Conservation (phyloP, 768 basidiomycete genomes). For the Podaxis sp. region DNA sequence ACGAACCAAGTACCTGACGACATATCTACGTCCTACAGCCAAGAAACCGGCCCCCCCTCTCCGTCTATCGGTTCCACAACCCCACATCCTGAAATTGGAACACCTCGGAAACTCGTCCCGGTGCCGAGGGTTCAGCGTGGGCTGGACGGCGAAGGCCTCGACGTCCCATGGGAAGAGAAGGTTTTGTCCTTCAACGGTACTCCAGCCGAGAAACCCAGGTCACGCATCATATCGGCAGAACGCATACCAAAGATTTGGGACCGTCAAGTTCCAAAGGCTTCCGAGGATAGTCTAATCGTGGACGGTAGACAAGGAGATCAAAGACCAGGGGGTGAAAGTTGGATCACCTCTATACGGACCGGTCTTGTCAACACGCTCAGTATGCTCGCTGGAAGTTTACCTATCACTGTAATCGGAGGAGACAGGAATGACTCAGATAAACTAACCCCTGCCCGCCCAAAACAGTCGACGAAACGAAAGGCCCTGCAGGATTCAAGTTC, state of each 20-base stretch:
- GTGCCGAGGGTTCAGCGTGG: constrained; percentile 32
- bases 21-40: constrained; percentile 6
- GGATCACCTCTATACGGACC: constrained; percentile 42
- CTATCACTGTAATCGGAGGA: constrained; percentile 11
- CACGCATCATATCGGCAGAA: constrained; percentile 20
- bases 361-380: constrained; percentile 50
- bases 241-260: constrained; percentile 15
- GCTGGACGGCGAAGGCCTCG: constrained; percentile 29
- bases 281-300: background rate
- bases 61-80: constrained; percentile 24
- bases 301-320: background rate
- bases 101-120: constrained; percentile 23
- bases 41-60: constrained; percentile 2
- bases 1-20: constrained; percentile 12
- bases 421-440: constrained; percentile 17
- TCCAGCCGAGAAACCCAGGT: constrained; percentile 21
- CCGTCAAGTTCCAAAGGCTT: background rate
- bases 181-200: constrained; percentile 19
- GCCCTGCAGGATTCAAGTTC: constrained; percentile 16
- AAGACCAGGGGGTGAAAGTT: constrained; percentile 28
- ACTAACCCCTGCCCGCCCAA: constrained; percentile 25
- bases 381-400: constrained; percentile 44
- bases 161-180: constrained; percentile 30
- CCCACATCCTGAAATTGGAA: constrained; percentile 20
- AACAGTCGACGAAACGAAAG: constrained; percentile 19